phyloP scores from a whole-genome alignment of 2,329 filamentous ascomycete species.

The Fusarium tjaetaba region DNA sequence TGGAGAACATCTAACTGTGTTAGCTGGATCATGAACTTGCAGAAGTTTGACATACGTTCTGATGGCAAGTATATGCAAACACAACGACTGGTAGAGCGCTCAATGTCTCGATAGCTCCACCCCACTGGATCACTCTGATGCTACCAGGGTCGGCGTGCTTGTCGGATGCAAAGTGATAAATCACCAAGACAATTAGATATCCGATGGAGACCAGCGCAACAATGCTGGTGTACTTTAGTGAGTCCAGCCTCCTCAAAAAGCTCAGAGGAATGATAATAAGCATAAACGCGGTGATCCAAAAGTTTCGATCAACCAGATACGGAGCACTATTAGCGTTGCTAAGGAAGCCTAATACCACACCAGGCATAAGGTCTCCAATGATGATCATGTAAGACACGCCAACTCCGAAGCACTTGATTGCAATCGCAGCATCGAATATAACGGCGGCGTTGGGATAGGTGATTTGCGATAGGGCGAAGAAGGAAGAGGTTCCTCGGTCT shows the following conservation, averaged over 20 bases:
- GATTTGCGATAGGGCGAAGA: conserved; percentile 96
- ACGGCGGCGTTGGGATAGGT: conserved; percentile 97
- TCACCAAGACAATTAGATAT: conserved; percentile 90
- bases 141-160: conserved; percentile 77
- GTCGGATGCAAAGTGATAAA: conserved; percentile 91
- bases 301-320: conserved; percentile 88
- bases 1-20: conserved; percentile 87
- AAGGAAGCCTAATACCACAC: conserved; percentile 85
- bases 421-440: conserved; percentile 94
- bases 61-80: conserved; percentile 99
- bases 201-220: conserved; percentile 92
- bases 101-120: conserved; percentile 79
- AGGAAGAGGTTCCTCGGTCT: conserved; percentile 87
- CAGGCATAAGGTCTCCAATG: conserved; percentile 97
- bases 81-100: conserved; percentile 94
- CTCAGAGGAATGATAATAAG: conserved; percentile 93
- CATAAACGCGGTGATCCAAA: conserved; percentile 99
- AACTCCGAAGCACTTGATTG: conserved; percentile 97
- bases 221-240: conserved; percentile 95
- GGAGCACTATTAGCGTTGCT: conserved; percentile 67
- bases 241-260: conserved; percentile 90
- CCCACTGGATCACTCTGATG: conserved; percentile 81
- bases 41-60: conserved; percentile 73
- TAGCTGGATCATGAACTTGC: neutral
- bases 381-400: conserved; percentile 98